Conservation (phyloP, 2,329 filamentous ascomycete species). For the Xylariaceae sp. region DNA sequence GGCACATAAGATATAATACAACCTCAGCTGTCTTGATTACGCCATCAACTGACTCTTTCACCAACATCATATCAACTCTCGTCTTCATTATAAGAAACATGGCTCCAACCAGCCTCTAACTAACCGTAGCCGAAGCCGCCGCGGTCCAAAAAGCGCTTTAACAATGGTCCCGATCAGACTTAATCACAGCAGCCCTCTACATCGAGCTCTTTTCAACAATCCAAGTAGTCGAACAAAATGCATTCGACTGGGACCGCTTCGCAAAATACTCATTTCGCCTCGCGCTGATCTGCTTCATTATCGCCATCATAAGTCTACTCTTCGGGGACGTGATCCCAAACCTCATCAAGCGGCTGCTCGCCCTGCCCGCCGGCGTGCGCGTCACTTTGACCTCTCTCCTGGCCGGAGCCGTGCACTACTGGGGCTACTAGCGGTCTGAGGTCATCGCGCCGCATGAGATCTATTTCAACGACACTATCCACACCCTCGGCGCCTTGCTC, state of each 20-base stretch:
- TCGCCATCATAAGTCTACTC: slow-evolving; percentile 7
- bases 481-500: slow-evolving; percentile 12
- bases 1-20: too few relatives aligned
- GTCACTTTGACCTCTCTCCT: slow-evolving; percentile 1
- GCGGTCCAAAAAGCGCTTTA: slow-evolving; percentile 11
- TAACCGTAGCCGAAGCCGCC: slow-evolving; percentile 10
- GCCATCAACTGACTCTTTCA: too few relatives aligned
- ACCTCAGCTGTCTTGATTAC: too few relatives aligned
- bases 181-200: slow-evolving; percentile 7
- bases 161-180: slow-evolving; percentile 11
- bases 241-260: slow-evolving; percentile 14
- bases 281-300: slow-evolving; percentile 9
- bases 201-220: slow-evolving; percentile 10
- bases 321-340: not conserved
- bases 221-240: slow-evolving; percentile 6
- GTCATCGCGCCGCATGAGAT: slow-evolving; percentile 2
- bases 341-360: slow-evolving; percentile 8
- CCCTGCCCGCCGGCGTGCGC: slow-evolving; percentile 3
- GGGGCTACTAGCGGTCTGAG: slow-evolving; percentile 8
- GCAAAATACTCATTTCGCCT: slow-evolving; percentile 18
- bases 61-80: too few relatives aligned
- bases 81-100: too few relatives aligned
- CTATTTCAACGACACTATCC: slow-evolving; percentile 15
- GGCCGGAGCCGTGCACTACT: slow-evolving; percentile 5
- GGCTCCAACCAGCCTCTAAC: too few relatives aligned